Evolutionary conservation across 768 basidiomycete species (phyloP).

Genomic region (Lyophyllum semitale): DNA sequence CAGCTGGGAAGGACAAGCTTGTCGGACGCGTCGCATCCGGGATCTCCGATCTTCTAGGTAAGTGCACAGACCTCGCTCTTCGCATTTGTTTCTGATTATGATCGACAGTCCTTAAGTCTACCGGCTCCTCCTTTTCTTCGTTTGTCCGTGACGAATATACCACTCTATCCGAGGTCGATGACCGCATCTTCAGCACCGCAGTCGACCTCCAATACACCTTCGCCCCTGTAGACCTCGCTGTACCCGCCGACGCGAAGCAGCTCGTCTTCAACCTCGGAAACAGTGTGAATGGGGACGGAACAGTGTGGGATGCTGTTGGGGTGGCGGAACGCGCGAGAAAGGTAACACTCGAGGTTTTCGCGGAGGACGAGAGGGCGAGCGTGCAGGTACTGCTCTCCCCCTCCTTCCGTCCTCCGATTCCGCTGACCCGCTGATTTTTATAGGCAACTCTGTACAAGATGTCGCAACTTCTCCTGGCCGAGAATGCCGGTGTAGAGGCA

Average conservation of each 20-base stretch:
- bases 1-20: conserved; percentile 58
- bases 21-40: conserved; percentile 67
- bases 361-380: conserved; percentile 85
- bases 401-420: background rate
- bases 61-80: conserved; percentile 16
- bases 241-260: conserved; percentile 53
- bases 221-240: conserved; percentile 41
- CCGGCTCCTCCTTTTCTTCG: conserved; percentile 81
- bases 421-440: background rate
- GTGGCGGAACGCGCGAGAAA: conserved; percentile 56
- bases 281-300: conserved; percentile 40
- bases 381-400: conserved; percentile 67
- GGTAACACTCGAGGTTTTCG: conserved; percentile 80
- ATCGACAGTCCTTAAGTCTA: conserved; percentile 83
- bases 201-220: conserved; percentile 79
- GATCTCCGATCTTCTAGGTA: conserved; percentile 82
- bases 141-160: conserved; percentile 89
- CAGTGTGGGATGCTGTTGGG: conserved; percentile 59
- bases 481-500: conserved; percentile 58
- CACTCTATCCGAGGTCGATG: conserved; percentile 80
- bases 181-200: conserved; percentile 89
- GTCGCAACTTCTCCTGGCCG: conserved; percentile 68
- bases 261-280: conserved; percentile 49
- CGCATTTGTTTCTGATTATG: background rate
- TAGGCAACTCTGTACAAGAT: conserved; percentile 94